Evolutionary conservation across 192 early-diverging fungal genomes (phyloP), one percentile per base, ranked within the genome.

Genomic region (Pilobolus umbonatus): DNA sequence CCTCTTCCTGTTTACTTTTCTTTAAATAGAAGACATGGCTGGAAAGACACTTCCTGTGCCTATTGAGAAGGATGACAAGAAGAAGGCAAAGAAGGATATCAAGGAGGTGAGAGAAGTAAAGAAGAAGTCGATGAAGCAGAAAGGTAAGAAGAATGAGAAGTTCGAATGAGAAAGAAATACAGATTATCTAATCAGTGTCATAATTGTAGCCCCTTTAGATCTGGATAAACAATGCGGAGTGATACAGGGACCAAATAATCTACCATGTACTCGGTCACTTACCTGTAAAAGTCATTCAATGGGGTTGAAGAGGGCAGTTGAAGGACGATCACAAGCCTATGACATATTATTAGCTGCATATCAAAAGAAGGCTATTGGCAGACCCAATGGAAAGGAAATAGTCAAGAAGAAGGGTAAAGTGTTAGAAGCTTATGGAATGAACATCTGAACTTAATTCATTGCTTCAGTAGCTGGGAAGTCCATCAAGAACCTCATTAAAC

Each of bases 281-380:
- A 98, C 93, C 26, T 98, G 95, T 76, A 98, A 98, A 66, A 94
- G 91, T 4, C 95, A 98, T 57, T 85, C 89, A 28, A 91, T 98
- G 79, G 85, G 84, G 1, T 76, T 81, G 36, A 98, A 98, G 67
- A 80, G 93, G 30, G 79, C 77, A 1, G 95, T 98, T 9, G 69
- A 71, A 40, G 95, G 93, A 14, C 80, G 95, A 44, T 90, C 93
- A 28, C 77, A 85, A 66, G 77, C 82, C 17, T 98, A 92, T 66
- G 91, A 98, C 60, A 75, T 80, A 5, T 64, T 95, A 19, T 69
- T 94, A 50, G 69, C 83, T 47, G 79, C 84, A 45, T 85, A 89
- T 67, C 80, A 92, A 77, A 83, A 83, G 54, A 92, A 90, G 48
- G 83, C 85, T 30, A 67, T 78, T 36, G 74, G 74, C 3, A 62